Base-by-base conservation (phyloP, 2,329 filamentous ascomycete species). In the Akanthomyces muscarius region DNA sequence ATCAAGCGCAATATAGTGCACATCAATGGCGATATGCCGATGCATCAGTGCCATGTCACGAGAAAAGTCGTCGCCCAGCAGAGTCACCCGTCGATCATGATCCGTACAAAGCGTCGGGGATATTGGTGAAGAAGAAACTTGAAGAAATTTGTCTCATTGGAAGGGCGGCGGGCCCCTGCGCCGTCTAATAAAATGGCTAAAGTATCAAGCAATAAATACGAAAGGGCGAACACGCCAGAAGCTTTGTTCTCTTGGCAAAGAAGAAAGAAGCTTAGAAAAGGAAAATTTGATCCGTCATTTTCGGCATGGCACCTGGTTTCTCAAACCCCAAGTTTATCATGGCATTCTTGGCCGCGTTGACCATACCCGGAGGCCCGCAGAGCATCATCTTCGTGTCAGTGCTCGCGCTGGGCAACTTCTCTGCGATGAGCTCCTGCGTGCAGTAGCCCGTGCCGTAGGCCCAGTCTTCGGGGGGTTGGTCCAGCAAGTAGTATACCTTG, bases 351-450 rank as follows among this genome's bases (percentile, higher is more conserved):
- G 80, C 77, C 0, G 82, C 83, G 51, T 80, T 80, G 2, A 88
- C 74, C 83, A 88, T 85, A 0, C 80, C 81, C 0, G 85, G 85
- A 0, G 86, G 86, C 0, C 86, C 86, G 66, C 86, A 88, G 18
- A 61, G 21, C 58, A 61, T 61, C 38, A 61, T 45, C 48, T 61
- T 61, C 25, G 48, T 47, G 18, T 61, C 58, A 5, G 58, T 13
- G 18, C 21, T 38, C 23, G 1, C 88, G 72, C 75, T 86, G 1
- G 85, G 83, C 54, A 88, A 73, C 41, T 70, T 75, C 64, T 83
- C 75, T 56, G 61, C 68, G 68, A 88, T 79, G 42, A 85, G 69
- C 0, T 82, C 78, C 50, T 76, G 75, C 0, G 78, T 85, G 1
- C 87, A 79, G 62, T 77, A 83, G 0, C 85, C 85, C 0, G 67